phyloP scores from a whole-genome alignment of 805 yeast species.

The Suhomyces sp. region DNA sequence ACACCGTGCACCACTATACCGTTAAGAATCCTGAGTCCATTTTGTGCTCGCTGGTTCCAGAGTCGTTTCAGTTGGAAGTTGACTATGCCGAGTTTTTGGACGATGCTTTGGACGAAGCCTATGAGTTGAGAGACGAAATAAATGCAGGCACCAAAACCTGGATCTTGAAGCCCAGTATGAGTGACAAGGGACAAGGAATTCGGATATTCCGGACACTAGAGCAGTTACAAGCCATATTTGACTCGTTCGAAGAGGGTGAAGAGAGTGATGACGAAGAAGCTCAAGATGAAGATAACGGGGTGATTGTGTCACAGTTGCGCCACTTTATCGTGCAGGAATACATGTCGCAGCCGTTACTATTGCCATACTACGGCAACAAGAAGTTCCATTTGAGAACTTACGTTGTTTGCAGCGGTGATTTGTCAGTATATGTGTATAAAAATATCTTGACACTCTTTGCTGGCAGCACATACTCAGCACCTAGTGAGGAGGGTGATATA shows the following conservation, averaged over 20 bases:
- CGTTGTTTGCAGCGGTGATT: slow-evolving; percentile 69
- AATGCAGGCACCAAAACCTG: slow-evolving; percentile 60
- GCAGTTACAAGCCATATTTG: slow-evolving; percentile 79
- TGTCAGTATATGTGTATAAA: slow-evolving; percentile 75
- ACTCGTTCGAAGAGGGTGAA: slow-evolving; percentile 77
- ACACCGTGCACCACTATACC: slow-evolving; percentile 69
- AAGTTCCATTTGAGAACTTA: slow-evolving; percentile 91
- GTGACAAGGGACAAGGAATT: slow-evolving; percentile 96
- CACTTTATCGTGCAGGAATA: slow-evolving; percentile 91
- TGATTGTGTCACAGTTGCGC: slow-evolving; percentile 81
- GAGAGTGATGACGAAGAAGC: slow-evolving; percentile 44
- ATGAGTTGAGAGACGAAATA: slow-evolving; percentile 80
- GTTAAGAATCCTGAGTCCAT: slow-evolving; percentile 74
- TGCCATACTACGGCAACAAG: slow-evolving; percentile 55
- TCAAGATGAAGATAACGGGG: slow-evolving; percentile 48
- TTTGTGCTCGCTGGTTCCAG: slow-evolving; percentile 63
- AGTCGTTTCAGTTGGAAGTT: slow-evolving; percentile 74
- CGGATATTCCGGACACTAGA: slow-evolving; percentile 73
- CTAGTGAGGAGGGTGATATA: slow-evolving; percentile 26
- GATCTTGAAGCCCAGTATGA: slow-evolving; percentile 96
- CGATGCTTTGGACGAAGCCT: slow-evolving; percentile 88
- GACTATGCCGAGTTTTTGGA: slow-evolving; percentile 96
- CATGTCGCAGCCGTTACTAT: slow-evolving; percentile 61
- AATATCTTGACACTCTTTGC: slow-evolving; percentile 85
- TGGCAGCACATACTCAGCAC: slow-evolving; percentile 42